Base-by-base conservation (phyloP, 164 flowering plant genomes). In the Aristolochia contorta region DNA sequence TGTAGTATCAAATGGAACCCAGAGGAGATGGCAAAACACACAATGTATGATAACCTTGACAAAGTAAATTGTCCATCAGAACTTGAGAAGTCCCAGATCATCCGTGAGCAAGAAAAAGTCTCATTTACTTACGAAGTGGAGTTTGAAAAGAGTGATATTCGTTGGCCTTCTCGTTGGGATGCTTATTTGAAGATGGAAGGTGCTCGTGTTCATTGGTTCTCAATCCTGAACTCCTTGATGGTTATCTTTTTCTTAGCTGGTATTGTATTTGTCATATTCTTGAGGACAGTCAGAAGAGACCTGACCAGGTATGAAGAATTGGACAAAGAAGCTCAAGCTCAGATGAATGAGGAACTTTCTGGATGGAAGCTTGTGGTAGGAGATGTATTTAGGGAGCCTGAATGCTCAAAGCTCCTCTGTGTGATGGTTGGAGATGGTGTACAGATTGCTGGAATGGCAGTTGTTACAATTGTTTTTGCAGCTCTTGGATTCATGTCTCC, bases 341-440 rank as follows among this genome's bases (percentile, higher is more conserved):
- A 83, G 71, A 83, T 80, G 83, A 83, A 83, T 59, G 87, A 83
- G 69, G 88, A 83, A 76, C 83, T 81, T 2, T 83, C 87, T 5
- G 87, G 87, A 5, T 82, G 87, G 87, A 82, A 82, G 75, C 82
- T 82, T 58, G 84, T 82, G 45, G 87, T 81, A 24, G 87, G 88
- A 37, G 84, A 83, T 72, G 88, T 81, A 20, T 82, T 82, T 49
- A 71, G 87, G 65, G 87, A 77, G 41, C 77, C 76, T 9, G 57
- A 62, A 13, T 65, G 41, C 46, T 49, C 76, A 4, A 70, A 67
- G 60, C 74, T 76, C 24, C 72, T 76, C 10, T 72, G 76, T 45
- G 70, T 72, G 47, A 76, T 76, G 79, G 63, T 76, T 61, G 76
- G 79, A 12, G 72, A 76, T 60, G 79, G 79, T 2, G 68, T 76